These are phyloP conservation scores for Pseudogymnoascus sp. DNA, from an alignment of 2,329 filamentous ascomycete genomes.

Conservation along the genomic window DNA sequence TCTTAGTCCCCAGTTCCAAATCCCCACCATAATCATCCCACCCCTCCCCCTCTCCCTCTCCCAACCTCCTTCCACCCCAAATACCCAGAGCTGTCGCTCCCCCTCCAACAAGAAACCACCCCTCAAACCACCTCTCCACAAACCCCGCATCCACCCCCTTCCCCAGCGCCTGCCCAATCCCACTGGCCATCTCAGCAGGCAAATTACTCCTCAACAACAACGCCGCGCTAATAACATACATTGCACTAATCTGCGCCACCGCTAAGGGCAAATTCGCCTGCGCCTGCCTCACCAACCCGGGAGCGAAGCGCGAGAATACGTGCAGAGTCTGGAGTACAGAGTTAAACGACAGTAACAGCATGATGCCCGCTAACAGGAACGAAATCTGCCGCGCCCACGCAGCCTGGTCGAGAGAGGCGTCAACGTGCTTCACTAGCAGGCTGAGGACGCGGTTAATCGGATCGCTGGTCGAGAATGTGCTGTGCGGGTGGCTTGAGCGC, in stretches of 20 bases:
- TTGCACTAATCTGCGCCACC: constrained; percentile 72
- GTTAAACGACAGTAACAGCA: constrained; percentile 73
- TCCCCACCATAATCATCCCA: constrained; percentile 55
- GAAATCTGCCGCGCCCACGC: constrained; percentile 82
- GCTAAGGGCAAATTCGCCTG: constrained; percentile 73
- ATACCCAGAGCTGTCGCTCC: constrained; percentile 61
- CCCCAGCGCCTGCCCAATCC: constrained; percentile 69
- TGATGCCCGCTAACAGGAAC: constrained; percentile 74
- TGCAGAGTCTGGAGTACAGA: constrained; percentile 79
- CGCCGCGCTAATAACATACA: constrained; percentile 76
- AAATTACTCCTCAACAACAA: constrained; percentile 71
- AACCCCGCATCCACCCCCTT: constrained; percentile 63
- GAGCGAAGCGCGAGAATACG: constrained; percentile 69
- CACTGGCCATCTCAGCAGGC: constrained; percentile 66
- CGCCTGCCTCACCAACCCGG: constrained; percentile 59
- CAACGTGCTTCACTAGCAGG: constrained; percentile 73
- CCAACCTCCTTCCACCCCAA: constrained; percentile 60
- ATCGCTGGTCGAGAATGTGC: constrained; percentile 60
- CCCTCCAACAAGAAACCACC: constrained; percentile 70
- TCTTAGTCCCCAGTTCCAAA: constrained; percentile 63
- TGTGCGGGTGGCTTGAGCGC: constrained; percentile 39
- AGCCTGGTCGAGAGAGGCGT: constrained; percentile 71
- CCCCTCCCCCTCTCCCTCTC: constrained; percentile 44
- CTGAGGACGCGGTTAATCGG: constrained; percentile 79
- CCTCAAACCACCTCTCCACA: constrained; percentile 80